Evolutionary conservation across 2,329 filamentous ascomycete genomes (phyloP), one percentile per base, ranked within the genome.

Genomic region (Colletotrichum echinochloae): DNA sequence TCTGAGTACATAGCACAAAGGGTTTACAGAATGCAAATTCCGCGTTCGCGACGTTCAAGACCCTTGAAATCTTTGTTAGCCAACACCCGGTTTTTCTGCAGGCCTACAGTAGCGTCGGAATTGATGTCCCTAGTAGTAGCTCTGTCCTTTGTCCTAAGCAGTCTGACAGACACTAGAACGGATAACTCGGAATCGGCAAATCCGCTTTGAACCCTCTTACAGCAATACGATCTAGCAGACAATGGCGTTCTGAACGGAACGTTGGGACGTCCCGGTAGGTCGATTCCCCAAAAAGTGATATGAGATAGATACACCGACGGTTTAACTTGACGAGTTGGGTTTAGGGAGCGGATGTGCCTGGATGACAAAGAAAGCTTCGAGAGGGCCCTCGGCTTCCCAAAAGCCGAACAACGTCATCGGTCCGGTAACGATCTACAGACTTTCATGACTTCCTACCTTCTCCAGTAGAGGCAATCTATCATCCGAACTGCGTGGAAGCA

Each of bases 111-210:
- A 11, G 52, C 20, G 23, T n/a, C 49, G 59, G 30, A 56, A 16
- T n/a, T 23, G 61, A 30, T 39, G 18, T 37, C 30, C 33, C 9
- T 41, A 41, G 59, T n/a, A n/a, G n/a, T n/a, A n/a, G n/a, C n/a
- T n/a, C n/a, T n/a, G n/a, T n/a, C n/a, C 65, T 67, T 67, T 64
- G 41, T 64, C 37, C 28, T n/a, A 41, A 11, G 26, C 56, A 18
- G 18, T 39, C 33, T 18, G 9, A 18, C 59, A 37, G 33, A 65
- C 54, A 23, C 62, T 51, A 61, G 46, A 41, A 14, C 63, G 56
- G 63, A 57, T 65, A 49, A 64, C 18, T 33, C 60, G 60, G 60
- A 7, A 55, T 63, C 48, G 30, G 14, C 35, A n/a, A 23, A 1
- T 30, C 11, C 48, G 35, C 35, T 63, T 54, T 33, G 60, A 41